These are phyloP conservation scores for Chaetomiaceae sp. DNA, from an alignment of 2,329 filamentous ascomycete species.

Conservation along the genomic window DNA sequence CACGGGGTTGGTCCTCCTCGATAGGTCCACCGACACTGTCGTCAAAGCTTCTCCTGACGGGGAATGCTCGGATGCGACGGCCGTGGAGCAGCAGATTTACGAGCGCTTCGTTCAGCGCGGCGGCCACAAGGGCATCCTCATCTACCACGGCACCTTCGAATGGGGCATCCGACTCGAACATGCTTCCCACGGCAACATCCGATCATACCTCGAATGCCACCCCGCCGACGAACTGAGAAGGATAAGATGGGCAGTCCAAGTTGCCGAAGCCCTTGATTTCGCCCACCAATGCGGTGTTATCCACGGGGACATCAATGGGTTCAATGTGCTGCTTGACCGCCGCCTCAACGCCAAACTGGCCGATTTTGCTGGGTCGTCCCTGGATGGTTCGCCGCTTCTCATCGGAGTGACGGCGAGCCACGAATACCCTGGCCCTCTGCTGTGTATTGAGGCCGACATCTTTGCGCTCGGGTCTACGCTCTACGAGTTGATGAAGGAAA, in stretches of 20 bases:
- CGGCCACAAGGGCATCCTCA: neutral
- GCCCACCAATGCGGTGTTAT: slow-evolving; percentile 1
- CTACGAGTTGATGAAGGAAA: slow-evolving; percentile 5
- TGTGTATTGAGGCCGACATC: neutral
- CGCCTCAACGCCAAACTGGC: slow-evolving; percentile 5
- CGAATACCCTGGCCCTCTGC: neutral
- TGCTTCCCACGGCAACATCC: neutral
- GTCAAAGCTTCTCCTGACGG: neutral
- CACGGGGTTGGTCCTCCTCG: neutral
- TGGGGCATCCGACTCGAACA: slow-evolving; percentile 3
- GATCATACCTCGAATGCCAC: neutral
- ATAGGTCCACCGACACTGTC: neutral
- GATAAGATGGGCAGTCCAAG: neutral
- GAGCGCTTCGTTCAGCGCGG: neutral
- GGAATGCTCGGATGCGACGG: neutral
- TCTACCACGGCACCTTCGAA: slow-evolving; percentile 4
- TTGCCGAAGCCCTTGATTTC: slow-evolving; percentile 9
- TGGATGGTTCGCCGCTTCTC: slow-evolving; percentile 6
- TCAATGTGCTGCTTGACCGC: neutral
- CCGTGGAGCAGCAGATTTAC: slow-evolving; percentile 1
- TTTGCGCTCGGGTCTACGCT: slow-evolving; percentile 1
- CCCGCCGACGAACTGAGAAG: neutral
- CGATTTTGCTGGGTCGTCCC: slow-evolving; percentile 8
- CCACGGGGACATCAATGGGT: slow-evolving; percentile 1
- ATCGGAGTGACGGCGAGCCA: neutral